Evolutionary conservation across 192 early-diverging fungal genomes (phyloP), one percentile per base, ranked within the genome.

Genomic region (Gonapodya prolifera): DNA sequence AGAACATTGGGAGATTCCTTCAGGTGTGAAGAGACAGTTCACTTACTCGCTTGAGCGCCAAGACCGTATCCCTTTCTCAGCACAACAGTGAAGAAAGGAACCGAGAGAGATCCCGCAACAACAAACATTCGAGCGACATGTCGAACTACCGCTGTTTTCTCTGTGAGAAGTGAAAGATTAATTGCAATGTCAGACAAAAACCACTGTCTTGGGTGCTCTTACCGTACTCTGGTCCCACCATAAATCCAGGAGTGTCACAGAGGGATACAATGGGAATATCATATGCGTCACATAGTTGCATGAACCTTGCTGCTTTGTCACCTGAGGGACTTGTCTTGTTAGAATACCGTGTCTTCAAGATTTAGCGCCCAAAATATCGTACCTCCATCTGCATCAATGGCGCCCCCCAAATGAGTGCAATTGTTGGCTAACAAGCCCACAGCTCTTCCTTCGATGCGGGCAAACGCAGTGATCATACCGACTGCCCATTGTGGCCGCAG

Each of bases 231-330:
- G 69, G 73, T 8, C 80, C 80, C 18, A 80, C 80, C 80, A 80
- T 80, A 70, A 80, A 80, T 16, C 80, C 80, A 30, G 80, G 80
- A 1, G 80, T 80, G 71, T 80, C 80, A 70, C 80, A 80, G n/a
- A 80, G 34, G 1, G 79, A 28, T 8, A 81, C 1, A 1, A 80
- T 75, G 1, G 80, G 80, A 1, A 80, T 77, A 16, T 61, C 70
- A 31, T 70, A 71, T 18, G 29, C 69, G 28, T 80, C 79, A 35
- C 80, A 81, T 0, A 80, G 32, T 23, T 34, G 69, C 34, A 80
- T 29, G 45, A 80, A 80, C 1, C 79, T 18, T 16, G 70, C n/a
- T 34, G 73, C 34, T 33, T 80, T 80, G 31, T 30, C 35, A 17
- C 78, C 80, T 2, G 45, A 8, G 23, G 8, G 45, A 61, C 8